Base-by-base conservation (phyloP, 2,329 filamentous ascomycete genomes). In the Colletotrichum nymphaeae region DNA sequence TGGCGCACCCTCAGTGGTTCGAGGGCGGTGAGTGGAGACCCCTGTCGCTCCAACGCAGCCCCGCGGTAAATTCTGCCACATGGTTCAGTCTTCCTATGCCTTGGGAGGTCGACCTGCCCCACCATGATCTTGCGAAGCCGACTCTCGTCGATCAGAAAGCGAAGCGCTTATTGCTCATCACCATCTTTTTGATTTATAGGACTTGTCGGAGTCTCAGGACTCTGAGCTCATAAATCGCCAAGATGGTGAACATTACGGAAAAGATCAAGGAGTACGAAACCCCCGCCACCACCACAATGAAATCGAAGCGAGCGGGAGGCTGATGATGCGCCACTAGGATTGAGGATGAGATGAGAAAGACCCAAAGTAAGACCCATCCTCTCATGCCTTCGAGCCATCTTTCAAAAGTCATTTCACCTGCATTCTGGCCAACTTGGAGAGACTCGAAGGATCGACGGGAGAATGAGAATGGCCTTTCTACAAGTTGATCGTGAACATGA, bases 211-310 rank as follows among this genome's bases (percentile, higher is more conserved):
- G 60, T 74, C 66, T 53, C 22, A 6, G 30, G 57, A 64, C 69
- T 66, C 63, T 57, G 71, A 67, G 32, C 35, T 56, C 2, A 79
- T 79, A 74, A 75, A 70, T 74, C 76, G 76, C 69, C 84, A 89
- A 86, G 80, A 99, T 99, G 97, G 97, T 98, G 84, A 98, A 98
- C 88, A 99, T 99, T 78, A 98, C 97, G 77, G 97, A 99, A 69
- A 98, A 98, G 90, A 99, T 99, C 88, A 99, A 99, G 89, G 97
- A 98, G 96, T 98, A 85, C 80, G 92, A 19, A 9, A 4, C 46
- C 52, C n/a, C 37, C 5, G 16, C 9, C 30, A 7, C 12, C n/a
- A 11, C 22, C 7, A 7, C 19, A 12, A 57, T 16, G 16, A n/a
- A 35, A 37, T 53, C 22, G 37, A 55, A 8, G 42, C 19, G 8